Conservation (phyloP, 2,329 filamentous ascomycete species). For the Ascochyta koolunga region DNA sequence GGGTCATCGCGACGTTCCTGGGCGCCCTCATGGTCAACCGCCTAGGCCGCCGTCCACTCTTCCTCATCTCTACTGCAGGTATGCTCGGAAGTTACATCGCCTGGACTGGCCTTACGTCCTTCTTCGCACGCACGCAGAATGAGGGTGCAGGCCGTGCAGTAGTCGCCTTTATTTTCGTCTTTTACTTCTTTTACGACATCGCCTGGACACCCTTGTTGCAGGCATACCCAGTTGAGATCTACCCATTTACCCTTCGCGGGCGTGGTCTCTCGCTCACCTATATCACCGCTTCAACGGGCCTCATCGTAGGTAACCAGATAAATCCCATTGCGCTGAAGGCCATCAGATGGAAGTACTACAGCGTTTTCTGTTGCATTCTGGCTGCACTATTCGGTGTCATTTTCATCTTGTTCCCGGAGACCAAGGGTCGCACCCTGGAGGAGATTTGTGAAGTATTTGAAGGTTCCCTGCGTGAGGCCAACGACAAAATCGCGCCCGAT, state of each 20-base stretch:
- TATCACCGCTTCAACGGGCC: too few relatives aligned
- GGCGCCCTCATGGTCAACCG: slow-evolving; percentile 41
- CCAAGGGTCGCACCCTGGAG: too few relatives aligned
- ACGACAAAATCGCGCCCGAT: too few relatives aligned
- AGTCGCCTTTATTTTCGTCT: slow-evolving; percentile 58
- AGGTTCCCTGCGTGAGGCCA: too few relatives aligned
- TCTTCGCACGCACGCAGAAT: slow-evolving; percentile 21
- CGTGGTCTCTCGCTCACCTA: too few relatives aligned
- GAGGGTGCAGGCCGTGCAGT: slow-evolving; percentile 49
- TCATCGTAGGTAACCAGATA: too few relatives aligned
- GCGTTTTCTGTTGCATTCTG: too few relatives aligned
- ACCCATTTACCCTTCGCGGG: slow-evolving; percentile 54
- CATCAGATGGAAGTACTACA: too few relatives aligned
- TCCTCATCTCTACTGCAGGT: slow-evolving; percentile 40
- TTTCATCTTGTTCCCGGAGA: too few relatives aligned
- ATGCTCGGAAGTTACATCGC: slow-evolving; percentile 43
- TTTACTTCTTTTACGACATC: slow-evolving; percentile 37
- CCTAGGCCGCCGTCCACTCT: slow-evolving; percentile 40
- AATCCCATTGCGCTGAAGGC: too few relatives aligned
- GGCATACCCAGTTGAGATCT: slow-evolving; percentile 58
- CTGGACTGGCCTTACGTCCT: slow-evolving; percentile 34
- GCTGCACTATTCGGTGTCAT: too few relatives aligned
- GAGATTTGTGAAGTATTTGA: too few relatives aligned
- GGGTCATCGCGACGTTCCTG: slow-evolving; percentile 63
- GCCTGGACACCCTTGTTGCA: slow-evolving; percentile 58